Base-by-base conservation (phyloP, 2,329 filamentous ascomycete genomes). In the Colletotrichum liriopes region DNA sequence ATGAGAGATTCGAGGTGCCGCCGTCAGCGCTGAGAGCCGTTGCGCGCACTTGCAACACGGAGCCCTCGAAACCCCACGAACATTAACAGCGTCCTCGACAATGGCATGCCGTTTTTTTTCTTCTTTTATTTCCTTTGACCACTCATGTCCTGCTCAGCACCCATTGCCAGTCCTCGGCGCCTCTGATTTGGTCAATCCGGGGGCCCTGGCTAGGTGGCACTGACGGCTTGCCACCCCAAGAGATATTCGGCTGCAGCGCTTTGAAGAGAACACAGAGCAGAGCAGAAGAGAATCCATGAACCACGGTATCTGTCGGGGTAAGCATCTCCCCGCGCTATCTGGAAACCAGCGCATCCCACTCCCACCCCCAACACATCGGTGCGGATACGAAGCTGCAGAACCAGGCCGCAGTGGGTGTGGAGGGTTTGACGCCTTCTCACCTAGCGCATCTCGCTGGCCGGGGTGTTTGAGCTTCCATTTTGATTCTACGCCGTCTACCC, bases 371-470 rank as follows among this genome's bases (percentile, higher is more conserved):
- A 58, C 51, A 68, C 69, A 49, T 65, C 65, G 60, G 54, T 69
- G 65, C 70, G 54, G 65, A 69, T 72, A 60, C 70, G 70, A 72
- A 60, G 70, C 65, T 64, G 59, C 60, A 65, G 70, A 69, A 65
- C 39, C 54, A 23, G 39, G 35, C 65, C 65, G 41, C 23, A 35
- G 69, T 69, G 59, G 69, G 55, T 35, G 52, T 35, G 32, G 47
- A 63, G 26, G 52, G 51, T 59, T 68, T 37, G 61, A 32, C 26
- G 55, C 61, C 61, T 43, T 23, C 35, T 54, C 47, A 8, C 8
- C 47, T 64, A 64, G 45, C 61, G 68, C 65, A 59, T 41, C 37
- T 63, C 20, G 59, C 59, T 26, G 47, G 64, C 59, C 47, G 39
- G 69, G 69, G 56, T 54, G 39, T 61, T 49, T 29, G 29, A 37